phyloP scores from a whole-genome alignment of 2,329 filamentous ascomycete genomes.

The Alternaria metachromatica region DNA sequence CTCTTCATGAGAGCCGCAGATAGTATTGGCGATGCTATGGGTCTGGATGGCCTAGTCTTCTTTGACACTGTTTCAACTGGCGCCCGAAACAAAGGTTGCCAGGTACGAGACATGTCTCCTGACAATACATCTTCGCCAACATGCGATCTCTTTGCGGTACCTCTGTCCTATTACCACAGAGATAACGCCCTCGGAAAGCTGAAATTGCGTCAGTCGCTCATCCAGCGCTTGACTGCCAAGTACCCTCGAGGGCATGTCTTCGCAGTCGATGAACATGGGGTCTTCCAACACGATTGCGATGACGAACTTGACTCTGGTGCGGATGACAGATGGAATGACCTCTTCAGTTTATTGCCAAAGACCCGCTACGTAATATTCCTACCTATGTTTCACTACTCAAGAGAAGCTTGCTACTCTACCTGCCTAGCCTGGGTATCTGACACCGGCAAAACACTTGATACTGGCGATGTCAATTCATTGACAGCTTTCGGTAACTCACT shows the following conservation, averaged over 20 bases:
- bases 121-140: not conserved
- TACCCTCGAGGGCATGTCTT: constrained; percentile 17
- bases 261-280: constrained; percentile 10
- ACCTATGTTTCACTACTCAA: constrained; percentile 38
- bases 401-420: constrained; percentile 25
- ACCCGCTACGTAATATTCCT: constrained; percentile 20
- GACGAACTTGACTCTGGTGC: not conserved
- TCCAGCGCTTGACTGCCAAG: constrained; percentile 10
- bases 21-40: constrained; percentile 12
- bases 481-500: constrained; percentile 29
- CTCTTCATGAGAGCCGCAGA: constrained; percentile 12
- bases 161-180: constrained; percentile 6
- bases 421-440: constrained; percentile 26
- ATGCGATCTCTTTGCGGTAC: not conserved
- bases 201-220: constrained; percentile 7
- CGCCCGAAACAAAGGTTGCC: not conserved
- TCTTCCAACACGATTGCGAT: constrained; percentile 1
- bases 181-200: not conserved
- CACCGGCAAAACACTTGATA: constrained; percentile 19
- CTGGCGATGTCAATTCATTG: constrained; percentile 14
- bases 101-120: not conserved
- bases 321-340: constrained; percentile 3
- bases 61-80: constrained; percentile 11
- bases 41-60: constrained; percentile 12
- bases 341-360: constrained; percentile 12